Percentiles rank a stretch among this genome's conserved stretches.
Evolutionary conservation across 78 protist species (phyloP).

Genomic region (Emiliania huxleyi): DNA sequence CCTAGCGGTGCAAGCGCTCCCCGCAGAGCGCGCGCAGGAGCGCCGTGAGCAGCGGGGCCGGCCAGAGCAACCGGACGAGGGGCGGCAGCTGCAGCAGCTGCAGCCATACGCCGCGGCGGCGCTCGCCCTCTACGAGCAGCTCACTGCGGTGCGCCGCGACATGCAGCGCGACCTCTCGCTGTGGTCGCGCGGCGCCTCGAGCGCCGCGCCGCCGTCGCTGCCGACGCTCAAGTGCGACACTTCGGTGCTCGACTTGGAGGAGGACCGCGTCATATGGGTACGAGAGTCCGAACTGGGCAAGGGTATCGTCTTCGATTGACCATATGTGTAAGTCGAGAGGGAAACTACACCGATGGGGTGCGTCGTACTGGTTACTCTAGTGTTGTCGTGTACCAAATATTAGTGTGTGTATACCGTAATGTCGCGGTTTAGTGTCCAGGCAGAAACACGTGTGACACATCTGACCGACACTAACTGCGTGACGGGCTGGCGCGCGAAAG

Average conservation of each 20-base stretch:
- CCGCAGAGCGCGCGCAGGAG: neutral
- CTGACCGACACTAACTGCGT: too few relatives aligned
- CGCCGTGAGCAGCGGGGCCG: too few relatives aligned
- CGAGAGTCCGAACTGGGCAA: neutral
- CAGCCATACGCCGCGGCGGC: neutral
- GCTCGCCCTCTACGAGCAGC: neutral
- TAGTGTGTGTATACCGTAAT: too few relatives aligned
- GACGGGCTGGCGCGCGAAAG: too few relatives aligned
- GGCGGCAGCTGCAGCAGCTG: neutral
- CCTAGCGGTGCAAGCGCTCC: neutral
- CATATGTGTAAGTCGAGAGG: too few relatives aligned
- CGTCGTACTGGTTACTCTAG: too few relatives aligned
- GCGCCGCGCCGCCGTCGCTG: neutral
- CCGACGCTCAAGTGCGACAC: constrained; percentile 21
- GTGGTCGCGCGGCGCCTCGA: neutral
- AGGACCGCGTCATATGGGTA: neutral
- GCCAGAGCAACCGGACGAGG: too few relatives aligned
- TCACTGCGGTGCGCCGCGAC: neutral
- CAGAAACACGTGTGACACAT: too few relatives aligned
- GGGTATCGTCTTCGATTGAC: neutral
- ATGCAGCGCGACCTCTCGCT: neutral
- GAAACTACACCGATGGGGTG: too few relatives aligned
- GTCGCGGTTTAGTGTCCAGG: too few relatives aligned
- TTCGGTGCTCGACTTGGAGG: neutral
- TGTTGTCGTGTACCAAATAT: too few relatives aligned